Base-by-base conservation (phyloP, 2,329 filamentous ascomycete species). In the Raffaelea deltoideospora region DNA sequence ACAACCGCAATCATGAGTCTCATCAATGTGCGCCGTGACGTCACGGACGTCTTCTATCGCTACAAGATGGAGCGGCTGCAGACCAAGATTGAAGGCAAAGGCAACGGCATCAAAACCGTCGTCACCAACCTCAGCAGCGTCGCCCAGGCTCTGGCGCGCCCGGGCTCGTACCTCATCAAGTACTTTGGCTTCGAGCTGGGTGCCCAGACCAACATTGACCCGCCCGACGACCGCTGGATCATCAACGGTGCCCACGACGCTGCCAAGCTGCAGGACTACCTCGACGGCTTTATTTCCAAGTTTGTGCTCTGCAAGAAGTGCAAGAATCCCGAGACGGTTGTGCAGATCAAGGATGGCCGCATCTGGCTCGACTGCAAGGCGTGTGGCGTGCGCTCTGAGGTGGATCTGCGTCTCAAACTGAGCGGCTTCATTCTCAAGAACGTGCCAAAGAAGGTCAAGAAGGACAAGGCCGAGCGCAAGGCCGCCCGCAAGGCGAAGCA, bases 11-110 rank as follows among this genome's bases (percentile, higher is more conserved):
- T 53, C 64, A 96, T 96, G 90, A 79, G 84, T 73, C 87, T 84
- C 67, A 72, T 98, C 76, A 98, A 98, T 67, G 87, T 96, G 65
- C 87, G 87, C 64, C 85, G 84, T 64, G 88, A 96, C 81, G 80
- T 94, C 68, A 80, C 79, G 70, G 90, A 98, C 67, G 81, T 81
- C 65, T 98, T 95, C 77, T 98, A 98, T 69, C 90, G 90, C 62
- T 98, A 98, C 79, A 98, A 98, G 77, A 98, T 98, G 90, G 90
- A 96, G 69, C 80, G 78, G 52, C 69, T 98, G 58, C 85, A 93
- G 71, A 94, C 90, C 61, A 98, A 98, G 73, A 92, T 98, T 53
- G 90, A 98, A 67, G 90, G 90, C 65, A 98, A 98, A 66, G 90
- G 90, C 50, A 98, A 98, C 67, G 90, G 90, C 57, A 98, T 98